phyloP scores from a whole-genome alignment of 768 basidiomycete species.

The Podaxis rugospora region DNA sequence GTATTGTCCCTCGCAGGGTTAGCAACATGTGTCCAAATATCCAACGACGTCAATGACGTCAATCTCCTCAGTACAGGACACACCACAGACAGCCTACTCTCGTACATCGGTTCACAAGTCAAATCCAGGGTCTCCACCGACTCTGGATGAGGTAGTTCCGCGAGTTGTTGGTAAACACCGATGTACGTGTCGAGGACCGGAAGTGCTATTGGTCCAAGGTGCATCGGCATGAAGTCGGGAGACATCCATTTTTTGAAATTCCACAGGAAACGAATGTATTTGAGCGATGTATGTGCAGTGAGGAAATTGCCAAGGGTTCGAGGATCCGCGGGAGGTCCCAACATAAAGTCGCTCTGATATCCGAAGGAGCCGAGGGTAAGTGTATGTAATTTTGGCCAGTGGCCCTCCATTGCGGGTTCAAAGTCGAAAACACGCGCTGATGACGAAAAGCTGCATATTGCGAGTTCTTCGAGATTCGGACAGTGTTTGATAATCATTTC shows the following conservation, averaged over 20 bases:
- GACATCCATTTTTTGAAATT: slow-evolving; percentile 49
- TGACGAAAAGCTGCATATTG: slow-evolving; percentile 46
- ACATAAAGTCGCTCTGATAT: slow-evolving; percentile 39
- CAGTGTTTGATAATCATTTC: slow-evolving; percentile 43
- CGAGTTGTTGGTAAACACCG: slow-evolving; percentile 45
- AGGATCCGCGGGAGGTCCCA: slow-evolving; percentile 27
- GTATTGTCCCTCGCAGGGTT: slow-evolving; percentile 29
- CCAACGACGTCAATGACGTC: slow-evolving; percentile 34
- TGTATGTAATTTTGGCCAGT: slow-evolving; percentile 36
- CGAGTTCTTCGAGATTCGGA: slow-evolving; percentile 44
- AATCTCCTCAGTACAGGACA: slow-evolving; percentile 31
- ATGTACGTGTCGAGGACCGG: slow-evolving; percentile 37
- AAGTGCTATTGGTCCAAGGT: slow-evolving; percentile 24
- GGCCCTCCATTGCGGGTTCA: slow-evolving; percentile 31
- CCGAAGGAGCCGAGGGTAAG: slow-evolving; percentile 49
- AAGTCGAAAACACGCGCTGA: slow-evolving; percentile 41
- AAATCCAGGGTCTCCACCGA: slow-evolving; percentile 39
- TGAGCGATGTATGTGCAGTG: slow-evolving; percentile 31
- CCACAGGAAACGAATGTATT: slow-evolving; percentile 43
- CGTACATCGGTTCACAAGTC: slow-evolving; percentile 45
- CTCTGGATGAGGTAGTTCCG: slow-evolving; percentile 29
- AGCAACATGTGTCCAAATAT: slow-evolving; percentile 44
- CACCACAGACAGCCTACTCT: slow-evolving; percentile 27
- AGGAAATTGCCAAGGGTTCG: slow-evolving; percentile 31
- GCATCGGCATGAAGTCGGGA: slow-evolving; percentile 32